Evolutionary conservation across 345 rosid species (phyloP), one percentile per base, ranked within the genome.

Genomic region (Ceriops tagal): DNA sequence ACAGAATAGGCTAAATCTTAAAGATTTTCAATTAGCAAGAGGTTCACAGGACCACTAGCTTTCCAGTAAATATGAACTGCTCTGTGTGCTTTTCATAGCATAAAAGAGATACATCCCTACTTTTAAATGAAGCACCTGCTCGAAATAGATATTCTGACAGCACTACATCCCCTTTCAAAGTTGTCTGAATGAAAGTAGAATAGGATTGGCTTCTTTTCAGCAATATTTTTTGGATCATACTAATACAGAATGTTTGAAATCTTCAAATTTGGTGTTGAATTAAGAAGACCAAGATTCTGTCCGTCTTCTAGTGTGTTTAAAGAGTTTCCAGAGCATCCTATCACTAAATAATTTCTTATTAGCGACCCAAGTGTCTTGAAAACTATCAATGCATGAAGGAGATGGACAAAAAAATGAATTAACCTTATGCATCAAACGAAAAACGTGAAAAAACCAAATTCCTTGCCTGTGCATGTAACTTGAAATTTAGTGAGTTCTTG

Each of bases 21-120:
- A 64, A 28, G 58, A 47, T 28, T 64, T 65, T 51, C 68, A 65
- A 30, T n/a, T 28, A 24, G 20, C 32, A 52, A 30, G 34, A 30
- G 32, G 5, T 51, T 51, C 10, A 52, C 57, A 27, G 20, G 35
- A 34, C 37, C 35, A 3, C 57, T 26, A 20, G 10, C 8, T 24
- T 28, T 57, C 24, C 43, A 39, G 62, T 18, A 27, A 24, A 37
- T 20, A 34, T 35, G 61, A 20, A 66, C 32, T 55, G 59, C 59
- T 15, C 28, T 27, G 35, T 6, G 20, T 19, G 24, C 31, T 22
- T 65, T 13, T 55, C 61, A 15, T 39, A 15, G 35, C 19, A 53
- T 55, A 31, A 55, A 32, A n/a, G 49, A 53, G n/a, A 34, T 21
- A 35, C 26, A 66, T 34, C n/a, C 13, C 16, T 35, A 6, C 16